Evolutionary conservation across 768 basidiomycete genomes (phyloP).

Genomic region (Hygrocybe coccinea): DNA sequence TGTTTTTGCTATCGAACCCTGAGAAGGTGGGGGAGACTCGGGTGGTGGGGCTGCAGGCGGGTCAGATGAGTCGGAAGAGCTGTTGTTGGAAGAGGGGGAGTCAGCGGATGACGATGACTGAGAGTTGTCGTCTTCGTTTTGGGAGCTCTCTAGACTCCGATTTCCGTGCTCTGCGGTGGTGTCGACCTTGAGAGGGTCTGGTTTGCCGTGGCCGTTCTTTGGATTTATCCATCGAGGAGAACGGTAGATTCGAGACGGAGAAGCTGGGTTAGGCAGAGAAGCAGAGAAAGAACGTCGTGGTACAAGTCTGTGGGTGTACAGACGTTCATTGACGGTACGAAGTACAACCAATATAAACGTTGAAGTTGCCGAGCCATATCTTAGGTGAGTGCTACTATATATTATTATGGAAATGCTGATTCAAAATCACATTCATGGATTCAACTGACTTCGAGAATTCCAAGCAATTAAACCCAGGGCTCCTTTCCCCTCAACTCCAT

Average conservation of each 20-base stretch:
- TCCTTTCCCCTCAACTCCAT: neutral
- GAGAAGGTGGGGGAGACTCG: slow-evolving; percentile 28
- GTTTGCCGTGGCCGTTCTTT: slow-evolving; percentile 25
- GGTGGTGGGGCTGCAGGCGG: slow-evolving; percentile 21
- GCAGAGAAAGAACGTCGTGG: neutral
- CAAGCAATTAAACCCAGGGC: neutral
- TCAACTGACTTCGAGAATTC: too few relatives aligned
- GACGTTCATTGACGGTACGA: too few relatives aligned
- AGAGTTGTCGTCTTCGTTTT: slow-evolving; percentile 23
- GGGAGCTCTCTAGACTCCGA: slow-evolving; percentile 21
- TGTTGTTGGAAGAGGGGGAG: slow-evolving; percentile 26
- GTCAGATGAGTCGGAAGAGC: slow-evolving; percentile 20
- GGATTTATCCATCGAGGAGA: slow-evolving; percentile 33
- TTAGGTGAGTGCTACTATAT: too few relatives aligned
- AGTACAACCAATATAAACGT: slow-evolving; percentile 19
- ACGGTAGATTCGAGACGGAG: neutral
- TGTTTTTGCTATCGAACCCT: slow-evolving; percentile 71
- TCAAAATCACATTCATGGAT: too few relatives aligned
- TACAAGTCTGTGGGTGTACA: neutral
- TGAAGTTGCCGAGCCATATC: too few relatives aligned
- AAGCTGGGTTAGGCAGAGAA: neutral
- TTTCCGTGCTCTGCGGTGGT: slow-evolving; percentile 14
- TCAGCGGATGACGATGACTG: slow-evolving; percentile 12
- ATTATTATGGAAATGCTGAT: too few relatives aligned
- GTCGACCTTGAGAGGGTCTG: slow-evolving; percentile 15